Evolutionary conservation across 805 yeast species (phyloP).

Genomic region (Blastobotrys peoriensis): DNA sequence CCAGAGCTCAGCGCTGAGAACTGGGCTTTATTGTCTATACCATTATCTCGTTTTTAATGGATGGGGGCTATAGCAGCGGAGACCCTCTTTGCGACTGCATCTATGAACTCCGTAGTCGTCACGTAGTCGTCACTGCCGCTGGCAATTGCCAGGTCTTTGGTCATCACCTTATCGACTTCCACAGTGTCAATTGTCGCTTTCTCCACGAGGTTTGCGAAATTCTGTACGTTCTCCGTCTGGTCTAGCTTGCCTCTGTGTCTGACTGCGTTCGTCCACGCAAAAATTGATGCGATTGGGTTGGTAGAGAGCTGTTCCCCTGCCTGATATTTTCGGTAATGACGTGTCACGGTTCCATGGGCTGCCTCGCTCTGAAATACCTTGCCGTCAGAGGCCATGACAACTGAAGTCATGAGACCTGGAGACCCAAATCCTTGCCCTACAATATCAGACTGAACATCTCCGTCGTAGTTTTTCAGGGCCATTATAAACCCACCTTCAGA

Average conservation of each 20-base stretch:
- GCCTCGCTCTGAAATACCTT: conserved; percentile 95
- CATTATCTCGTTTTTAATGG: no score
- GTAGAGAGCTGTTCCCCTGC: conserved; percentile 96
- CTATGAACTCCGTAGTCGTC: conserved; percentile 86
- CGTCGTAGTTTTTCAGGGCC: conserved; percentile 97
- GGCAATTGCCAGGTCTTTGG: conserved; percentile 91
- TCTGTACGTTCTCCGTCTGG: conserved; percentile 73
- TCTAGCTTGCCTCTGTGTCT: conserved; percentile 90
- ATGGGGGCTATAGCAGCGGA: no score
- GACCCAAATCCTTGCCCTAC: conserved; percentile 99
- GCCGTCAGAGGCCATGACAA: conserved; percentile 94
- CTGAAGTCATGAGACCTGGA: conserved; percentile 94
- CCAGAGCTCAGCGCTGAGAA: no score
- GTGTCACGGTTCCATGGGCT: conserved; percentile 97
- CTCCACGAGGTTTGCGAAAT: conserved; percentile 75
- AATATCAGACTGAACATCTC: conserved; percentile 94
- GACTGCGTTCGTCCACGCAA: conserved; percentile 94
- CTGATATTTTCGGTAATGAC: conserved; percentile 94
- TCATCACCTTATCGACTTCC: conserved; percentile 78
- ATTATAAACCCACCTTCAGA: conserved; percentile 91
- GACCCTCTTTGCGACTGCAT: conserved; percentile 69
- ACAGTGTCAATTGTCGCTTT: conserved; percentile 84
- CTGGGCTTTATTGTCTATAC: no score
- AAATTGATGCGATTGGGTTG: conserved; percentile 93
- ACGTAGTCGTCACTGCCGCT: conserved; percentile 85